Evolutionary conservation across 306 rosid genomes (phyloP).

Genomic region (Dicorynia guianensis): DNA sequence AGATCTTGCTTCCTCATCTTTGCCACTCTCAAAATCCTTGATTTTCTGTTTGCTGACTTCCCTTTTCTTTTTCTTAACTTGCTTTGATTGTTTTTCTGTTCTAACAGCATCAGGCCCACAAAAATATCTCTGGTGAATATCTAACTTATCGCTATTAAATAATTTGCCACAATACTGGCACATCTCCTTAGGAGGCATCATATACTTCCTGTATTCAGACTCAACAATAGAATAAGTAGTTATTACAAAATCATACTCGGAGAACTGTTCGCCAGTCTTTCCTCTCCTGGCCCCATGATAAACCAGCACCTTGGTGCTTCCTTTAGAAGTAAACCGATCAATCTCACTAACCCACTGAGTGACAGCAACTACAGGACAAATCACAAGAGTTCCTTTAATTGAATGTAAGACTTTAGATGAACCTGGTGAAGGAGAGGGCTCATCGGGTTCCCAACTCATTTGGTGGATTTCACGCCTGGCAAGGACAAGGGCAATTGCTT

Average conservation of each 20-base stretch:
- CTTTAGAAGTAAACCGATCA: constrained; percentile 72
- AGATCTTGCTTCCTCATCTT: constrained; percentile 18
- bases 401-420: constrained; percentile 57
- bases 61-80: constrained; percentile 58
- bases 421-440: constrained; percentile 43
- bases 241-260: constrained; percentile 80
- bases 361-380: constrained; percentile 92
- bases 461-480: constrained; percentile 60
- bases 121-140: constrained; percentile 58
- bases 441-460: constrained; percentile 45
- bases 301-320: constrained; percentile 79
- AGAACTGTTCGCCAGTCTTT: constrained; percentile 55
- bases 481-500: constrained; percentile 95
- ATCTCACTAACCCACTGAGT: constrained; percentile 90
- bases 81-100: constrained; percentile 88
- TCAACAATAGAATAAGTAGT: constrained; percentile 85
- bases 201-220: constrained; percentile 76
- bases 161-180: constrained; percentile 69
- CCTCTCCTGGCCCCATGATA: constrained; percentile 85
- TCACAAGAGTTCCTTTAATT: constrained; percentile 77
- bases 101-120: constrained; percentile 80
- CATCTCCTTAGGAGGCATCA: constrained; percentile 84
- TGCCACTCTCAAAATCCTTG: constrained; percentile 20
- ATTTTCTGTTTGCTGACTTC: constrained; percentile 41
- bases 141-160: constrained; percentile 42